These are phyloP conservation scores for Hordeum marinum DNA, from an alignment of 176 grass and related monocot genomes.

Conservation along the genomic window DNA sequence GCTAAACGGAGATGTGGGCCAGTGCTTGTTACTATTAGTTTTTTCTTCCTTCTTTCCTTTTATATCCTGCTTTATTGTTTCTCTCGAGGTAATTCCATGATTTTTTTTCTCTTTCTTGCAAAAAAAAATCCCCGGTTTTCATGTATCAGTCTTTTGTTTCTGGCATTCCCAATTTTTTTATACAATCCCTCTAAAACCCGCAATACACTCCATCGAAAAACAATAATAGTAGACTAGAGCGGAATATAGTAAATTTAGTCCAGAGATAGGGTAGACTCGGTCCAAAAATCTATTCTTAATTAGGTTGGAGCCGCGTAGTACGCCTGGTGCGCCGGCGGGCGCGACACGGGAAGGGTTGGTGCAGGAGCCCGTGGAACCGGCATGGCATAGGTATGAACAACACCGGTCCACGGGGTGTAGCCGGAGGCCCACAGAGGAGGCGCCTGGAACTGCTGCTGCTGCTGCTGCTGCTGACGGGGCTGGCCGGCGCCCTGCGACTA, in stretches of 20 bases:
- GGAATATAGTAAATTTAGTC: neutral
- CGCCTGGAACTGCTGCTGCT: no score
- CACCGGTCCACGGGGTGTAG: no score
- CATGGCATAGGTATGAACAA: no score
- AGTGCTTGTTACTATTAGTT: neutral
- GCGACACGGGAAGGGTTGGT: no score
- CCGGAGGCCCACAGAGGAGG: no score
- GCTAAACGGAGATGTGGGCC: neutral
- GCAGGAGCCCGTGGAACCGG: no score
- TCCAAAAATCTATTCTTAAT: neutral
- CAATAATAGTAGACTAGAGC: neutral
- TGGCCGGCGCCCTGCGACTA: no score
- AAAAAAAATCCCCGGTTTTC: no score
- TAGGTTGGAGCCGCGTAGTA: no score
- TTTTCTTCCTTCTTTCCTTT: neutral
- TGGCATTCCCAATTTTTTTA: neutral
- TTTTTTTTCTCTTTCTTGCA: neutral
- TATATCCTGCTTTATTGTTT: neutral
- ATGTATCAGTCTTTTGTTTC: neutral
- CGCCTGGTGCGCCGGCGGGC: no score
- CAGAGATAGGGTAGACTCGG: neutral
- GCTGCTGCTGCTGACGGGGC: no score
- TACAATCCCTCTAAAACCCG: neutral
- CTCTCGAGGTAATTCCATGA: neutral
- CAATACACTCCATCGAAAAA: neutral